Conservation (phyloP, 1,284 basidiomycete species). For the Melampsora americana region DNA sequence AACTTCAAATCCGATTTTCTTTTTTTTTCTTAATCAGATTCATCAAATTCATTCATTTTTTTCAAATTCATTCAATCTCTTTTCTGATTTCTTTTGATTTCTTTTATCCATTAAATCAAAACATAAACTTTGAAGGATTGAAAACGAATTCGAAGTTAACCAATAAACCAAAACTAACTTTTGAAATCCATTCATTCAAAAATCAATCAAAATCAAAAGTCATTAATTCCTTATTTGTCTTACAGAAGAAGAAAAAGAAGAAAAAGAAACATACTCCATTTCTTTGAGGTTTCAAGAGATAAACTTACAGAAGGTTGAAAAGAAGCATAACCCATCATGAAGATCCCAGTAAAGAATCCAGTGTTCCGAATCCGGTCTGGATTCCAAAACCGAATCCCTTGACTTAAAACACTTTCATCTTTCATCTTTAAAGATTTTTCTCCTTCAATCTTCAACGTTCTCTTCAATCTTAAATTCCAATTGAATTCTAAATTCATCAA, state of each 20-base stretch:
- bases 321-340: constrained; percentile 41
- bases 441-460: not conserved
- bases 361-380: constrained; percentile 30
- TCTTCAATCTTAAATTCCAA: constrained; percentile 13
- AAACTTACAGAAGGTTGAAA: constrained; percentile 39
- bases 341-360: constrained; percentile 27
- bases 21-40: too few species aligned
- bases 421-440: not conserved
- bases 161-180: constrained; percentile 79
- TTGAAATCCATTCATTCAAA: constrained; percentile 35
- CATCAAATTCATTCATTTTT: too few species aligned
- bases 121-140: constrained; percentile 64
- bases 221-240: not conserved
- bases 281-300: not conserved
- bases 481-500: constrained; percentile 40
- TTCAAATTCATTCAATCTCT: too few species aligned
- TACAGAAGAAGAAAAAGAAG: constrained; percentile 13
- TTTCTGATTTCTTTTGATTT: not conserved
- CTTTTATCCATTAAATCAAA: constrained; percentile 31
- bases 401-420: not conserved
- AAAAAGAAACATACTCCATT: not conserved
- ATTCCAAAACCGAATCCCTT: constrained; percentile 32
- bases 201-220: not conserved
- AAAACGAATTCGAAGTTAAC: constrained; percentile 75
- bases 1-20: too few species aligned